Evolutionary conservation across 495 filamentous ascomycete species (phyloP).

Genomic region (Bacidia gigantensis): DNA sequence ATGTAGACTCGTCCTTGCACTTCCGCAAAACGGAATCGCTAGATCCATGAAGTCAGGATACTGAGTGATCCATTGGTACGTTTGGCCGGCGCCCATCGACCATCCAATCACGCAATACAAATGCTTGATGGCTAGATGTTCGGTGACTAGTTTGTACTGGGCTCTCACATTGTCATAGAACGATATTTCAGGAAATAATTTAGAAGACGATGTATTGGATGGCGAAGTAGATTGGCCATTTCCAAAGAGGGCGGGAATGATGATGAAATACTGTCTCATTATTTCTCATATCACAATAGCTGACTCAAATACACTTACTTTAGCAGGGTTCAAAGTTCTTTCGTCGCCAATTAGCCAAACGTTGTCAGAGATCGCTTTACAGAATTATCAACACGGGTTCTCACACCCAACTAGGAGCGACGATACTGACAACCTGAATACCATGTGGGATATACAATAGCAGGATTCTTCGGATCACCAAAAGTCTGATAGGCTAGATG

Average conservation of each 20-base stretch:
- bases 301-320: slow-evolving; percentile 13
- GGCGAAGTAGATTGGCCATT: slow-evolving; percentile 61
- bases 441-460: slow-evolving; percentile 60
- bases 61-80: slow-evolving; percentile 57
- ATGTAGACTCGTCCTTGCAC: slow-evolving; percentile 52
- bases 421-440: slow-evolving; percentile 41
- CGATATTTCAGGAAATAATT: slow-evolving; percentile 45
- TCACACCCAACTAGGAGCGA: not conserved
- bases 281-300: not conserved
- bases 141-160: slow-evolving; percentile 49
- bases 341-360: slow-evolving; percentile 52
- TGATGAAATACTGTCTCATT: slow-evolving; percentile 42
- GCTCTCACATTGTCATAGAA: slow-evolving; percentile 60
- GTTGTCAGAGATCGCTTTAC: slow-evolving; percentile 44
- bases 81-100: slow-evolving; percentile 59
- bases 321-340: slow-evolving; percentile 43
- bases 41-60: slow-evolving; percentile 59
- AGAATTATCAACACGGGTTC: slow-evolving; percentile 1
- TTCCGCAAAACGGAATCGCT: slow-evolving; percentile 52
- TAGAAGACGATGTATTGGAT: slow-evolving; percentile 41
- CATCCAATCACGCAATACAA: slow-evolving; percentile 51
- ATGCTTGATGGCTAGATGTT: slow-evolving; percentile 49
- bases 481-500: slow-evolving; percentile 59
- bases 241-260: slow-evolving; percentile 57
- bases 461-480: slow-evolving; percentile 45